Base-by-base conservation (phyloP, 306 rosid genomes). In the Purshia tridentata region DNA sequence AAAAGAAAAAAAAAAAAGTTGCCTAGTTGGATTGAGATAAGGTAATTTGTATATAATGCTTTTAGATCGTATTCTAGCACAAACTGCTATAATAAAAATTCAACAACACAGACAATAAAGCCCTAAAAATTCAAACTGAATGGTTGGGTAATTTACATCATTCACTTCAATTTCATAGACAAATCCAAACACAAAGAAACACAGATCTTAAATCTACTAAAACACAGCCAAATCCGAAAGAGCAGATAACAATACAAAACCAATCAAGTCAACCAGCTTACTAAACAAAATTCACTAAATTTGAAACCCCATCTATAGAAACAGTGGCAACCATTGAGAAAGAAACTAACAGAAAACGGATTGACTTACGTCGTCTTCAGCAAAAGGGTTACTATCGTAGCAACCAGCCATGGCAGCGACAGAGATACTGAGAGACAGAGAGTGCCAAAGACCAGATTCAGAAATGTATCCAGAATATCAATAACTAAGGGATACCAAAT, bases 321-420 rank as follows among this genome's bases (percentile, higher is more conserved):
- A 58, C 9, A 45, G 48, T 4, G 65, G 20, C 22, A 67, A 7
- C 44, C 57, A 46, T 52, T 16, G 44, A 11, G 16, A 72, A 20
- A 48, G 12, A 49, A 58, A 85, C 96, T 85, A 83, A 94, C 98
- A 37, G 97, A 84, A 78, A 94, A 94, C 50, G 98, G 98, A 76
- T 94, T 94, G 75, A 91, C 98, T 86, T 93, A n/a, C 86, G 13
- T 85, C 93, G 54, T 93, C 98, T 87, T 94, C 97, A 4, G 75
- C 97, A 46, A 94, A 94, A 42, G 98, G 98, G 85, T 91, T 94
- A 51, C 80, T 80, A 19, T 94, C 97, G 79, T 67, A 86, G 40
- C 92, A 95, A 62, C 92, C 84, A 22, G 98, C 97, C 98, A 94
- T 94, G 86, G 83, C 51, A 50, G 61, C 75, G 70, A 50, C 52